These are phyloP conservation scores for Hypsizygus marmoreus DNA, from an alignment of 768 basidiomycete genomes.

Conservation along the genomic window DNA sequence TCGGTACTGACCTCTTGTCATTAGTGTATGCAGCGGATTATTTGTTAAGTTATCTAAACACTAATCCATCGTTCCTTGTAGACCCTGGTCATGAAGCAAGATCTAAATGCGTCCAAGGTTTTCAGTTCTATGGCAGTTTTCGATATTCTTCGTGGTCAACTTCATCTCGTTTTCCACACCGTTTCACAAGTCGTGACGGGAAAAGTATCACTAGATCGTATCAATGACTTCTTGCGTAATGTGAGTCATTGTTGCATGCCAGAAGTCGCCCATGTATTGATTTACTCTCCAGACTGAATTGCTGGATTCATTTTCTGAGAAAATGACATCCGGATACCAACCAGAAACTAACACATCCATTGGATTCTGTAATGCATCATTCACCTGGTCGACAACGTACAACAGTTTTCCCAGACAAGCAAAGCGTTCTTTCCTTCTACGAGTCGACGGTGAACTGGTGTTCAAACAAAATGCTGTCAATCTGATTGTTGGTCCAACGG, in stretches of 20 bases:
- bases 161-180: constrained; percentile 27
- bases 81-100: constrained; percentile 14
- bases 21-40: constrained; percentile 22
- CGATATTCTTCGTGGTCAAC: constrained; percentile 49
- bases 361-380: constrained; percentile 54
- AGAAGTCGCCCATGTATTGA: not conserved
- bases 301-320: constrained; percentile 39
- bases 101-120: constrained; percentile 9
- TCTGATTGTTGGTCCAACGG: constrained; percentile 58
- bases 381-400: constrained; percentile 51
- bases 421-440: constrained; percentile 48
- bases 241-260: constrained; percentile 18
- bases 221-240: constrained; percentile 38
- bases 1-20: too few relatives aligned
- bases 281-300: constrained; percentile 43
- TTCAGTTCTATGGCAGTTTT: constrained; percentile 43
- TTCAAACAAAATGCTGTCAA: constrained; percentile 58
- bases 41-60: not conserved
- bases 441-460: constrained; percentile 49
- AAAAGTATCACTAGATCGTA: constrained; percentile 65
- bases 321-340: constrained; percentile 13
- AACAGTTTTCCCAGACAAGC: constrained; percentile 35
- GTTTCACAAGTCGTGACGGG: constrained; percentile 36
- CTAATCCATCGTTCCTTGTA: not conserved
- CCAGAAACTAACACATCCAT: constrained; percentile 32